These are phyloP conservation scores for Raphanus hybrid DNA, from an alignment of 441 rosid species.

Conservation along the genomic window DNA sequence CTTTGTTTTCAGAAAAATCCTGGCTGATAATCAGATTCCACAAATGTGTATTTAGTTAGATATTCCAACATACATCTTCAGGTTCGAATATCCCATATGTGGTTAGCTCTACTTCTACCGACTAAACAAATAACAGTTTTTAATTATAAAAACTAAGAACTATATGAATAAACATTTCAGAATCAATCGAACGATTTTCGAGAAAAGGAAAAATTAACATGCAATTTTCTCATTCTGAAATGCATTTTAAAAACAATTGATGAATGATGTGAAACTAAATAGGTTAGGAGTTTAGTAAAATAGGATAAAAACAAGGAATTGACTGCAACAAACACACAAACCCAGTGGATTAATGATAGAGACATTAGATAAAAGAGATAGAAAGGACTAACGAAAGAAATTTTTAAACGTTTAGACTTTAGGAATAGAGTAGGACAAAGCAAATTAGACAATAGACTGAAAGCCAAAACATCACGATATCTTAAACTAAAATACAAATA, in stretches of 20 bases:
- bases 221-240: background rate
- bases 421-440: background rate
- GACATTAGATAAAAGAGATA: background rate
- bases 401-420: slow-evolving; percentile 4
- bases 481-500: background rate
- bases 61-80: background rate
- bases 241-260: background rate
- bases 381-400: background rate
- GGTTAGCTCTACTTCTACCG: background rate
- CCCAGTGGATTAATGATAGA: slow-evolving; percentile 14
- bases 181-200: background rate
- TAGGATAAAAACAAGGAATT: background rate
- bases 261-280: background rate
- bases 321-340: background rate
- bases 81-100: background rate
- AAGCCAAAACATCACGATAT: background rate
- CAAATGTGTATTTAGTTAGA: background rate
- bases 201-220: background rate
- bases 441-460: slow-evolving; percentile 3
- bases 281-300: background rate
- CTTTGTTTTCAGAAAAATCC: background rate
- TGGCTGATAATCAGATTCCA: background rate
- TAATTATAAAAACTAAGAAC: background rate
- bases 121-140: background rate
- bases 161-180: background rate